These are phyloP conservation scores for Phaseolus coccineus DNA, from an alignment of 331 rosid species.

Conservation along the genomic window DNA sequence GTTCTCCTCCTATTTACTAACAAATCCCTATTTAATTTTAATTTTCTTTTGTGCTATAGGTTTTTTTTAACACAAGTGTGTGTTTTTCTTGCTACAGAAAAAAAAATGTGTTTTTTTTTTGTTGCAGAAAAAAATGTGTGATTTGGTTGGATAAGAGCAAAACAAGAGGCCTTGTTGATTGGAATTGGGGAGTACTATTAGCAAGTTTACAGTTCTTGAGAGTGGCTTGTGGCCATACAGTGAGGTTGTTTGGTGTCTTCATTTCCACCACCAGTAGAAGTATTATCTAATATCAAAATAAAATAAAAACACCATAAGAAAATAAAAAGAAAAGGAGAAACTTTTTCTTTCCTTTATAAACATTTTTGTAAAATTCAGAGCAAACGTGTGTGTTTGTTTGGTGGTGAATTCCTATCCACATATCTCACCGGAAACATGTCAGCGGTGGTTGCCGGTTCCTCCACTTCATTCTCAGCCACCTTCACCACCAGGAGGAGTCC, in stretches of 20 bases:
- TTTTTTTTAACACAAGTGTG: too few species aligned
- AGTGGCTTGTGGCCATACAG: slow-evolving; percentile 11
- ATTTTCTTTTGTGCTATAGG: too few species aligned
- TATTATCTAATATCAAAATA: slow-evolving; percentile 42
- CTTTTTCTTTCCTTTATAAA: not conserved
- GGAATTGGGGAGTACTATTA: not conserved
- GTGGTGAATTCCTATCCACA: slow-evolving; percentile 47
- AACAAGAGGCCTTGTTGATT: not conserved
- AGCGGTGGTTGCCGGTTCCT: slow-evolving; percentile 72
- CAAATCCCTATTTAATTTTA: too few species aligned
- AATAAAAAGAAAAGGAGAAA: slow-evolving; percentile 4
- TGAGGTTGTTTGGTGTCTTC: slow-evolving; percentile 38
- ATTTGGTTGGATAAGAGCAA: not conserved
- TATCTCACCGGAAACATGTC: slow-evolving; percentile 56
- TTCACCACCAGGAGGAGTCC: slow-evolving; percentile 52
- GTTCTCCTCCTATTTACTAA: not conserved
- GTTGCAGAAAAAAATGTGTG: not conserved
- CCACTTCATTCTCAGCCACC: slow-evolving; percentile 66
- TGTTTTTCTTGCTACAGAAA: too few species aligned
- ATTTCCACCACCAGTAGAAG: slow-evolving; percentile 45
- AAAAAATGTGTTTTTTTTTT: too few species aligned
- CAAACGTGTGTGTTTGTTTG: not conserved
- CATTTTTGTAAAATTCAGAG: not conserved
- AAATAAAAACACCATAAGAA: slow-evolving; percentile 2
- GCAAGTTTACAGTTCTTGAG: not conserved